Percentiles rank a stretch among this genome's conserved stretches.
Conservation (phyloP, 192 early-diverging fungal species). For the Martensiomyces pterosporus region DNA sequence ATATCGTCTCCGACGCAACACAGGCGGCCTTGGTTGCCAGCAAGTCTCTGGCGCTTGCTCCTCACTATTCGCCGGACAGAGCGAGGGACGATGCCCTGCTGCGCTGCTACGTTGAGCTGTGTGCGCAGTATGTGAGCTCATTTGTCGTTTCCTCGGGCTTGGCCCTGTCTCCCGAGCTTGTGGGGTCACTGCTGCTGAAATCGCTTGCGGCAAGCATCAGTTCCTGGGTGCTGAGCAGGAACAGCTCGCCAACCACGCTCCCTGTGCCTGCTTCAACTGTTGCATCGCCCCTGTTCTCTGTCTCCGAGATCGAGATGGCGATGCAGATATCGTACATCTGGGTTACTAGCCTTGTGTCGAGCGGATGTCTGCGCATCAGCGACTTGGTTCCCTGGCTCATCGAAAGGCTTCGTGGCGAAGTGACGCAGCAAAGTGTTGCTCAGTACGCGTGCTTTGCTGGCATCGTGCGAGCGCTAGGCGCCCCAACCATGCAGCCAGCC, state of each 20-base stretch:
- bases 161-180: conserved; percentile 5
- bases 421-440: conserved; percentile 5
- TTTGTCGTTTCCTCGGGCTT: conserved; percentile 19
- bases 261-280: not conserved
- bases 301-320: conserved; percentile 10
- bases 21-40: conserved; percentile 25
- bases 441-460: conserved; percentile 19
- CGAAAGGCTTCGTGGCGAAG: conserved; percentile 10
- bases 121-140: conserved; percentile 25
- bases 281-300: conserved; percentile 6
- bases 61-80: conserved; percentile 5
- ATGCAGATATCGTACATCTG: conserved; percentile 16
- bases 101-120: conserved; percentile 25
- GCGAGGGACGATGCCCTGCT: conserved; percentile 16
- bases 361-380: conserved; percentile 25
- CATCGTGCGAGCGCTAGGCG: conserved; percentile 23
- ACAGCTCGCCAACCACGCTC: not conserved
- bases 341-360: conserved; percentile 16
- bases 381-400: conserved; percentile 36
- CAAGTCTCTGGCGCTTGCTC: conserved; percentile 10
- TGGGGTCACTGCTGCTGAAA: conserved; percentile 8
- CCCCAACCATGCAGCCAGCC: not conserved
- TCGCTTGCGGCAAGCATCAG: conserved; percentile 4
- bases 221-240: conserved; percentile 11
- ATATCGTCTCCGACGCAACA: conserved; percentile 12